Evolutionary conservation across 352 stramenopile genomes (phyloP).

Genomic region (Blastocystis sp.): DNA sequence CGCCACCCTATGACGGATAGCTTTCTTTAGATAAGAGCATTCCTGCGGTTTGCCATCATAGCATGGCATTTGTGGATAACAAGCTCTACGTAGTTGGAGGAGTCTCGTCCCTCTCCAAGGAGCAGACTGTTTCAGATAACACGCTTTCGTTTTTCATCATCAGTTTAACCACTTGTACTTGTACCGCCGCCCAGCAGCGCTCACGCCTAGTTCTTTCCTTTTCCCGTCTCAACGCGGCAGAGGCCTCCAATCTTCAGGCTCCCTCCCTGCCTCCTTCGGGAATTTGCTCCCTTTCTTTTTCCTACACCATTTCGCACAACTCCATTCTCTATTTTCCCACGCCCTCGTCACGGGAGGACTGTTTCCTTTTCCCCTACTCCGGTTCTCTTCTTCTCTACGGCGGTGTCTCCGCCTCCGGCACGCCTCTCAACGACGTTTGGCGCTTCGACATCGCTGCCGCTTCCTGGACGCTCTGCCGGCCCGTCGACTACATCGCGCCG

Average conservation of each 20-base stretch:
- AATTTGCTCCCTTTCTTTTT: background rate
- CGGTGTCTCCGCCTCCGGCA: background rate
- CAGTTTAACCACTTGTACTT: background rate
- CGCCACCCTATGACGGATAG: background rate
- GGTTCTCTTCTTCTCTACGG: background rate
- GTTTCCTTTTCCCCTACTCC: background rate
- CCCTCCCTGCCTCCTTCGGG: background rate
- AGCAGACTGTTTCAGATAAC: background rate
- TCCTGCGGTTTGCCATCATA: background rate
- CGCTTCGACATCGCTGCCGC: background rate
- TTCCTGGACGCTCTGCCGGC: background rate
- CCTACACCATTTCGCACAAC: background rate
- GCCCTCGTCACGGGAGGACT: background rate
- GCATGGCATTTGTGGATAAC: background rate
- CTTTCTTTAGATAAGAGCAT: background rate
- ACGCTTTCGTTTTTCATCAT: background rate
- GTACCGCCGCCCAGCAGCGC: background rate
- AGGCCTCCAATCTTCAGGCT: background rate
- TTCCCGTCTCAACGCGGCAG: background rate
- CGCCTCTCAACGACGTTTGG: background rate
- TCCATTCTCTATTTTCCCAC: background rate
- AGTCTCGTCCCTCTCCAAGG: background rate
- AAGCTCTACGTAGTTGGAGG: slow-evolving; percentile 11
- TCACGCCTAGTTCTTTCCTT: background rate
- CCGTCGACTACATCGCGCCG: background rate